These are phyloP conservation scores for Penicillium sumatraense DNA, from an alignment of 2,329 filamentous ascomycete genomes.

Conservation along the genomic window DNA sequence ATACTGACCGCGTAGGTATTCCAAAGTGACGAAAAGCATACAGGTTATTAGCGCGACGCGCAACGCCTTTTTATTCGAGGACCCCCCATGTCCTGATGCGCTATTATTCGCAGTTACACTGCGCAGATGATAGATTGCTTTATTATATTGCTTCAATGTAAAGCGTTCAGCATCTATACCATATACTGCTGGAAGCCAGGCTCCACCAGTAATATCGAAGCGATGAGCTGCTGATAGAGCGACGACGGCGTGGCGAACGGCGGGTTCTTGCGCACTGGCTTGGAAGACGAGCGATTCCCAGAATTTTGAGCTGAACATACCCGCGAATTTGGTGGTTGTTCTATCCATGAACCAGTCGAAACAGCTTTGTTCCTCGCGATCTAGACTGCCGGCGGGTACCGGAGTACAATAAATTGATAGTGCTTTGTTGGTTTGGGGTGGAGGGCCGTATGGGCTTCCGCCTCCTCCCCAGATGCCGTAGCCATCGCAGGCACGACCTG, in stretches of 20 bases:
- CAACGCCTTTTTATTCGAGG: constrained; percentile 31
- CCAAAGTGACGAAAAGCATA: constrained; percentile 47
- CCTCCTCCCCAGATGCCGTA: constrained; percentile 50
- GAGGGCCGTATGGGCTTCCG: constrained; percentile 28
- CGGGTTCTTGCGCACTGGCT: constrained; percentile 43
- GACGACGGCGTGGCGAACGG: constrained; percentile 49
- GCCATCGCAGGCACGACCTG: constrained; percentile 45
- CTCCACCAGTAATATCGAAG: constrained; percentile 14
- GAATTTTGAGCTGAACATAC: constrained; percentile 40
- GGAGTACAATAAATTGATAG: constrained; percentile 20
- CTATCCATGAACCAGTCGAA: constrained; percentile 36
- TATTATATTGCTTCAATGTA: constrained; percentile 44
- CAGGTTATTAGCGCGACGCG: constrained; percentile 49
- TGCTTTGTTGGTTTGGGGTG: constrained; percentile 20
- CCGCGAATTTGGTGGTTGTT: constrained; percentile 39
- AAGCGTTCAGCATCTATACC: constrained; percentile 33
- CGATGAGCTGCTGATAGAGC: constrained; percentile 46
- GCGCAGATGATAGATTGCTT: constrained; percentile 44
- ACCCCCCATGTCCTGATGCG: constrained; percentile 7
- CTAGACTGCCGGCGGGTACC: constrained; percentile 17
- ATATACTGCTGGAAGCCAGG: constrained; percentile 14
- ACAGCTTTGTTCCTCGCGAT: constrained; percentile 24
- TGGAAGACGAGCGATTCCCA: constrained; percentile 48
- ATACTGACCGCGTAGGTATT: constrained; percentile 43
- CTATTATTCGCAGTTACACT: constrained; percentile 23